These are phyloP conservation scores for Tremella fuciformis DNA, from an alignment of 768 basidiomycete species.

Conservation along the genomic window DNA sequence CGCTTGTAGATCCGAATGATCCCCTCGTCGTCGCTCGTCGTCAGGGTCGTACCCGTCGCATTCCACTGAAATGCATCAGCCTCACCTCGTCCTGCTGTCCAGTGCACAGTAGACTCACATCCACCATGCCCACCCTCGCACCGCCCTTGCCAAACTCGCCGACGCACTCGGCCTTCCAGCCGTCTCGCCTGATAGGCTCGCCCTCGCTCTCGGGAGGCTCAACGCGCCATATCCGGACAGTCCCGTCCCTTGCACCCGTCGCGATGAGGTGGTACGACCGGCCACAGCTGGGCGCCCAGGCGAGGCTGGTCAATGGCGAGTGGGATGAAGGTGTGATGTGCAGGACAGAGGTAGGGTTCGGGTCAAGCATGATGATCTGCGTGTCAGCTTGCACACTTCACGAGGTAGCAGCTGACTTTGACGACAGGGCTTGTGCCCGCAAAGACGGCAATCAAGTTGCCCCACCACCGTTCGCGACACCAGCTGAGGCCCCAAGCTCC, in stretches of 20 bases:
- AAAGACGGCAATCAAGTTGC: constrained; percentile 76
- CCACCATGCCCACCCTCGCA: constrained; percentile 75
- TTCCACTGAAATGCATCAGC: constrained; percentile 42
- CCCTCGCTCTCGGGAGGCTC: constrained; percentile 58
- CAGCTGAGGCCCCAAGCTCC: constrained; percentile 92
- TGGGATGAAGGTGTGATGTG: constrained; percentile 61
- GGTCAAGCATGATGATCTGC: constrained; percentile 31
- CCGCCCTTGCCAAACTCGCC: constrained; percentile 63
- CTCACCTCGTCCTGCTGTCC: background rate
- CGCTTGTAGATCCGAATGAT: constrained; percentile 64
- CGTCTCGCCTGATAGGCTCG: constrained; percentile 52
- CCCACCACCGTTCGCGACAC: constrained; percentile 97
- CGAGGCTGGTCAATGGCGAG: constrained; percentile 64
- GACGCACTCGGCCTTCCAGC: constrained; percentile 72
- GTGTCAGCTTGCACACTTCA: background rate
- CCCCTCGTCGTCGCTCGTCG: constrained; percentile 62
- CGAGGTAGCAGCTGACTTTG: constrained; percentile 59
- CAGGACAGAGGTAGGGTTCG: constrained; percentile 69
- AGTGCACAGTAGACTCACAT: constrained; percentile 67
- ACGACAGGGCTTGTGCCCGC: constrained; percentile 70
- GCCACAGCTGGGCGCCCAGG: constrained; percentile 94
- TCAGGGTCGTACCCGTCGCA: constrained; percentile 56
- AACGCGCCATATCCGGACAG: constrained; percentile 85
- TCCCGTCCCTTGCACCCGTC: constrained; percentile 80
- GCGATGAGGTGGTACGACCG: constrained; percentile 92